Percentiles rank a stretch among this genome's conserved stretches.
phyloP scores from a whole-genome alignment of 2,329 filamentous ascomycete species.

The Sclerotiophoma versabilis region DNA sequence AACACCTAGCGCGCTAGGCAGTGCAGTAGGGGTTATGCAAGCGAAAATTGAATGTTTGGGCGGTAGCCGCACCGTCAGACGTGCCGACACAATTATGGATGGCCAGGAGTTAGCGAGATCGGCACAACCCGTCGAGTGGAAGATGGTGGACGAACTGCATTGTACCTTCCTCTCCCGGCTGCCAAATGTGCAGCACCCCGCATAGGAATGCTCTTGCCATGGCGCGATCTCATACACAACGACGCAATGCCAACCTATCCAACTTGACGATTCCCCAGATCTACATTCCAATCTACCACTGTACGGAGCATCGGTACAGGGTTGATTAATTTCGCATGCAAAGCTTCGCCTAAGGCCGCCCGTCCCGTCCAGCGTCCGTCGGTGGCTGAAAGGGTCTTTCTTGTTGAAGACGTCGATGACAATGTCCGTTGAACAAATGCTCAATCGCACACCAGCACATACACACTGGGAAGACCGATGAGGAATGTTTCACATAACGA shows the following conservation, averaged over 20 bases:
- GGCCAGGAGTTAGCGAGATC: conserved; percentile 6
- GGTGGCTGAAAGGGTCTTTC: conserved; percentile 9
- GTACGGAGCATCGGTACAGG: conserved; percentile 14
- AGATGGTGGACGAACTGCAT: conserved; percentile 13
- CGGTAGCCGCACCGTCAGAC: conserved; percentile 12
- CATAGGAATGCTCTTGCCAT: conserved; percentile 19
- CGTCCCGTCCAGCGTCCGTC: conserved; percentile 8
- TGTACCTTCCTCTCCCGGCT: conserved; percentile 11
- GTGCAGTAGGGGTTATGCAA: conserved; percentile 20
- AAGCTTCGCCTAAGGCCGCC: conserved; percentile 17
- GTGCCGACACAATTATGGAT: conserved; percentile 12
- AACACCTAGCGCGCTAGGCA: conserved; percentile 17
- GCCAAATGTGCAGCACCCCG: conserved; percentile 10
- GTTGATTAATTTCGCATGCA: conserved; percentile 10
- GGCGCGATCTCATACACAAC: conserved; percentile 15
- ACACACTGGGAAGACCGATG: conserved; percentile 1
- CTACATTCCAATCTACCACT: conserved; percentile 15
- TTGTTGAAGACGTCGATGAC: neutral
- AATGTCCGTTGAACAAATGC: conserved; percentile 5
- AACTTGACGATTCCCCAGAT: conserved; percentile 16
- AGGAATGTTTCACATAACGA: conserved; percentile 18
- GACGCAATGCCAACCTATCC: conserved; percentile 13
- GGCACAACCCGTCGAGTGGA: conserved; percentile 9
- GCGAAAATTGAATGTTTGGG: conserved; percentile 19
- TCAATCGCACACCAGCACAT: neutral